These are phyloP conservation scores for Sugiyamaella qingdaonensis DNA, from an alignment of 805 yeast genomes.

Conservation along the genomic window DNA sequence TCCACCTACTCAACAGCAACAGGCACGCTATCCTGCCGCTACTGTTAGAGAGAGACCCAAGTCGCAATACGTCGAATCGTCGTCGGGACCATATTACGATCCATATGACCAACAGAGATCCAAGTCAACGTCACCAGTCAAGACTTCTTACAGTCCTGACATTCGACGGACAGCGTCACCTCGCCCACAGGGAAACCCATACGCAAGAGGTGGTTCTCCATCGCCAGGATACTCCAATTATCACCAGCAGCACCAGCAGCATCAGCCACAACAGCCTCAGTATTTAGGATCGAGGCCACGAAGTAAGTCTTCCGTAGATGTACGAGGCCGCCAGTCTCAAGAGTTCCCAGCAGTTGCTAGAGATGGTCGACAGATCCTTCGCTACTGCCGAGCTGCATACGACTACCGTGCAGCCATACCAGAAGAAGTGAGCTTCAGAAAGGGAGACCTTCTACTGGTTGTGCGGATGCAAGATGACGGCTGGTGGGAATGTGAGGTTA, in stretches of 20 bases:
- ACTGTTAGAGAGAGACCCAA: conserved; percentile 18
- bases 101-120: conserved; percentile 16
- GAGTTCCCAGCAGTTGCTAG: conserved; percentile 42
- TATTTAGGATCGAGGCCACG: conserved; percentile 17
- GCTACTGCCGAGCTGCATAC: conserved; percentile 52
- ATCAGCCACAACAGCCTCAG: conserved; percentile 7
- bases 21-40: conserved; percentile 21
- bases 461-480: conserved; percentile 61
- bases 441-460: conserved; percentile 52
- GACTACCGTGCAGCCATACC: conserved; percentile 58
- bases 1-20: conserved; percentile 14
- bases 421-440: conserved; percentile 56
- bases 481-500: conserved; percentile 69
- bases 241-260: conserved; percentile 7
- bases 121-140: conserved; percentile 19
- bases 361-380: conserved; percentile 52
- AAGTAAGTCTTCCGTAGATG: conserved; percentile 23
- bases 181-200: conserved; percentile 6
- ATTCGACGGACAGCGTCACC: conserved; percentile 15
- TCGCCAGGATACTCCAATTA: background rate
- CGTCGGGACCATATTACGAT: conserved; percentile 6
- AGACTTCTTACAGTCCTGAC: conserved; percentile 1
- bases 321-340: conserved; percentile 22
- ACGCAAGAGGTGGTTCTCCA: background rate
- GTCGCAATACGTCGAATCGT: conserved; percentile 12